phyloP scores from a whole-genome alignment of 2,329 filamentous ascomycete genomes.

The Lomentospora prolificans region DNA sequence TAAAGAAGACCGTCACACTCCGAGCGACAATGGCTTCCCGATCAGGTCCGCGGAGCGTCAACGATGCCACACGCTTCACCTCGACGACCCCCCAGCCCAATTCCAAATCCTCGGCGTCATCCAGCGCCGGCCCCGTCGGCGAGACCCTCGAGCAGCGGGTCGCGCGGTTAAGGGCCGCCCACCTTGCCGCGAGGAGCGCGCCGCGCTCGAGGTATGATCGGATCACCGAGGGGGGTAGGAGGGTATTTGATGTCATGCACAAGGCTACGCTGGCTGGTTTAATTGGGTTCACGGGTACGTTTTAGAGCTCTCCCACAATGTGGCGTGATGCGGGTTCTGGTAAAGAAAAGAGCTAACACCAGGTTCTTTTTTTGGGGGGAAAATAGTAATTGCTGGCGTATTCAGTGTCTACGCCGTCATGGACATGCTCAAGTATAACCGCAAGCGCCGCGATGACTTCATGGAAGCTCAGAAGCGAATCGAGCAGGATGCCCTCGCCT shows the following conservation, averaged over 20 bases:
- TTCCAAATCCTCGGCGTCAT: slow-evolving; percentile 39
- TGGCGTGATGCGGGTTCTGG: no score
- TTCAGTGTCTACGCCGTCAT: slow-evolving; percentile 49
- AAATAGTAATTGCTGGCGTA: slow-evolving; percentile 44
- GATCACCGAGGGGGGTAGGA: slow-evolving; percentile 36
- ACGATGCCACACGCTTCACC: slow-evolving; percentile 66
- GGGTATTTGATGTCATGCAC: slow-evolving; percentile 46
- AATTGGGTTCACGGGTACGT: slow-evolving; percentile 46
- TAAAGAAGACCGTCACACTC: no score
- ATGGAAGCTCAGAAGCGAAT: slow-evolving; percentile 43
- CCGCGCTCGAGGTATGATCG: slow-evolving; percentile 43
- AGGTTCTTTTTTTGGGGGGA: no score
- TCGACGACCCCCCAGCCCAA: slow-evolving; percentile 51
- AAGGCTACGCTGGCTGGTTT: slow-evolving; percentile 43
- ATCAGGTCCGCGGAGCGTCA: slow-evolving; percentile 55
- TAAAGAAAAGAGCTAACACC: no score
- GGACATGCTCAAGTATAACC: slow-evolving; percentile 54
- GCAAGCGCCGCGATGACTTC: slow-evolving; percentile 49
- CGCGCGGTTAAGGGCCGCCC: slow-evolving; percentile 55
- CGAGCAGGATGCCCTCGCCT: slow-evolving; percentile 43
- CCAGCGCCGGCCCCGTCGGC: slow-evolving; percentile 22
- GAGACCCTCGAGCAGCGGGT: slow-evolving; percentile 65
- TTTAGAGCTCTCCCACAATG: not conserved
- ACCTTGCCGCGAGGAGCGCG: slow-evolving; percentile 54
- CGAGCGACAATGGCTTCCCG: slow-evolving; percentile 26